Evolutionary conservation across 768 basidiomycete genomes (phyloP), one percentile per base, ranked within the genome.

Genomic region (Pleurotus cornucopiae): DNA sequence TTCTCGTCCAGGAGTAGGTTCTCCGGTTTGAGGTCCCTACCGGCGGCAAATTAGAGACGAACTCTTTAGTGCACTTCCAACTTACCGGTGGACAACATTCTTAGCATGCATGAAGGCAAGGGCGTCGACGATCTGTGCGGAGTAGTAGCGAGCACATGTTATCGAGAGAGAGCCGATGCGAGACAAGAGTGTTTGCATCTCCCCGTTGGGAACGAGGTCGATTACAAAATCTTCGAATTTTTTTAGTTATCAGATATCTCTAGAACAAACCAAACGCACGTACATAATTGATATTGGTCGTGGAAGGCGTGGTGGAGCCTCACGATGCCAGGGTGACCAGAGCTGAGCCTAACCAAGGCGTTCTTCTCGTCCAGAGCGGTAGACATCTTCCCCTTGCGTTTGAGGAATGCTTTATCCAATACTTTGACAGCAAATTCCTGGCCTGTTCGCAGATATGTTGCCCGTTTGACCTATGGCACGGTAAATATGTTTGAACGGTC

Each of bases 21-120:
- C 70, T 90, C 89, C 7, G 89, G 89, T 67, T 91, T 91, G 30
- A 91, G 76, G 66, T 91, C 89, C 55, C 85, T 86, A 67, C 12
- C 57, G 34, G 12, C 26, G 40, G 16, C 46, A 52, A 57, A 54
- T 54, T 41, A 57, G 49, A 34, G 34, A 40, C n/a, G 48, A 58
- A 44, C 44, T 57, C 38, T 26, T 61, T 52, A 54, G 7, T 25
- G 46, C 40, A 1, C 18, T 34, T 34, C 54, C 71, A 18, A 40
- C 48, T 9, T 25, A 84, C 77, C 96, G 87, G 66, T 99, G 97
- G 45, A 95, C 86, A 52, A 99, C 86, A 4, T 90, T 90, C 62
- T 88, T 89, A 52, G 79, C 76, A 67, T 98, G 97, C 81, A 99
- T 96, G 71, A 88, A 96, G 46, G 84, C 84, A 57, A 98, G 73